These are phyloP conservation scores for Curvularia sp. DNA, from an alignment of 2,329 filamentous ascomycete genomes.

Conservation along the genomic window DNA sequence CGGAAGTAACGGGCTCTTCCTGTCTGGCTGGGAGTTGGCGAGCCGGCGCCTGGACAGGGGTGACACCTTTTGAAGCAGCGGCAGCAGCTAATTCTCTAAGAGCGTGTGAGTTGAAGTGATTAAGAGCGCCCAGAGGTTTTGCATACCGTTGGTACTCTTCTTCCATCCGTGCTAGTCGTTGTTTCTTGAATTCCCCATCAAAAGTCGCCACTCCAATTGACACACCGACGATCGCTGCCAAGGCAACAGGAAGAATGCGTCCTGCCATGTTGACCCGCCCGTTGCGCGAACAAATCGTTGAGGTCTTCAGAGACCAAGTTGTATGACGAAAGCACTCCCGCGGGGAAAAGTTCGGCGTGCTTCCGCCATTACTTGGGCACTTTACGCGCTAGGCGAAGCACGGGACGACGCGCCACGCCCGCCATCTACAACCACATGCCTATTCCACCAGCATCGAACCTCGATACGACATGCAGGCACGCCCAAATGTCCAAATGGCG, in stretches of 20 bases:
- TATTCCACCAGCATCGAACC: slow-evolving; percentile 25
- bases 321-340: slow-evolving; percentile 29
- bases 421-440: slow-evolving; percentile 18
- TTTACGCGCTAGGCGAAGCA: slow-evolving; percentile 32
- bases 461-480: slow-evolving; percentile 44
- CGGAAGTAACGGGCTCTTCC: slow-evolving; percentile 18
- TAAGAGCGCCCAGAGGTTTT: background rate
- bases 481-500: slow-evolving; percentile 59
- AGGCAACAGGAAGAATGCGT: slow-evolving; percentile 42
- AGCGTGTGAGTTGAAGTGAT: slow-evolving; percentile 20
- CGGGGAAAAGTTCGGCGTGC: slow-evolving; percentile 28
- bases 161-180: slow-evolving; percentile 39
- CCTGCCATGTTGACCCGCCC: slow-evolving; percentile 35
- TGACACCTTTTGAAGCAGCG: slow-evolving; percentile 26
- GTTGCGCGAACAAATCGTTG: slow-evolving; percentile 1
- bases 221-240: slow-evolving; percentile 42
- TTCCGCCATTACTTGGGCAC: slow-evolving; percentile 7
- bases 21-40: slow-evolving; percentile 17
- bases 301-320: slow-evolving; percentile 1
- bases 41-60: slow-evolving; percentile 21
- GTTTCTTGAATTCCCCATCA: slow-evolving; percentile 45
- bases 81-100: slow-evolving; percentile 37
- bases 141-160: slow-evolving; percentile 45
- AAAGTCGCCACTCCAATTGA: slow-evolving; percentile 46
- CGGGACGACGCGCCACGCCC: slow-evolving; percentile 32